These are phyloP conservation scores for Eleusine coracana DNA, from an alignment of 176 grass and related monocot genomes.

Conservation along the genomic window DNA sequence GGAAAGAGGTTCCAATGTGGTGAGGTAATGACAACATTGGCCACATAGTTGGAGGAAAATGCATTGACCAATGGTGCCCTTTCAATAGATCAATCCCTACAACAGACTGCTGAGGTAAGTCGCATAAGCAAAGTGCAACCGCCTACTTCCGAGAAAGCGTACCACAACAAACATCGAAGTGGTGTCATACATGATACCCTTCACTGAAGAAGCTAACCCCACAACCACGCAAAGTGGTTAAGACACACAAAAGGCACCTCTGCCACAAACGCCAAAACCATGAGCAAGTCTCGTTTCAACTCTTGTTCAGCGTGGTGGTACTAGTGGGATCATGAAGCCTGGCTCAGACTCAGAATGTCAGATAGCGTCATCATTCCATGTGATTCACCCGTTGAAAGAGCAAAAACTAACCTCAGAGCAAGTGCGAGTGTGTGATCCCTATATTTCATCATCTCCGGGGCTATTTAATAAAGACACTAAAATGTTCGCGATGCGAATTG, in stretches of 20 bases:
- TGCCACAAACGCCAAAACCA: not conserved
- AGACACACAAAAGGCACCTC: not conserved
- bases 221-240: not conserved
- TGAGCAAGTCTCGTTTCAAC: not conserved
- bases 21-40: conserved; percentile 2
- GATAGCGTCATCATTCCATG: not conserved
- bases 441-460: not conserved
- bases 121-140: not conserved
- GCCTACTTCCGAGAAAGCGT: not conserved
- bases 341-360: conserved; percentile 5
- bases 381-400: not conserved
- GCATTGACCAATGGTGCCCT: not conserved
- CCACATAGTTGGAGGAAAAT: not conserved
- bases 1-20: not conserved
- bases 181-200: not conserved
- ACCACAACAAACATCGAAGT: not conserved
- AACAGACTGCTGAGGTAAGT: not conserved
- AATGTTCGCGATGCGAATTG: not conserved
- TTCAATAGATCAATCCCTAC: not conserved
- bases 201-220: not conserved
- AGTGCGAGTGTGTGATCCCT: not conserved
- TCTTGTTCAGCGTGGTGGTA: not conserved
- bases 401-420: not conserved
- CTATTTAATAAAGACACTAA: not conserved
- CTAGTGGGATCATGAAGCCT: not conserved